Evolutionary conservation across 352 stramenopile species (phyloP).

Genomic region (Phytophthora cactorum): DNA sequence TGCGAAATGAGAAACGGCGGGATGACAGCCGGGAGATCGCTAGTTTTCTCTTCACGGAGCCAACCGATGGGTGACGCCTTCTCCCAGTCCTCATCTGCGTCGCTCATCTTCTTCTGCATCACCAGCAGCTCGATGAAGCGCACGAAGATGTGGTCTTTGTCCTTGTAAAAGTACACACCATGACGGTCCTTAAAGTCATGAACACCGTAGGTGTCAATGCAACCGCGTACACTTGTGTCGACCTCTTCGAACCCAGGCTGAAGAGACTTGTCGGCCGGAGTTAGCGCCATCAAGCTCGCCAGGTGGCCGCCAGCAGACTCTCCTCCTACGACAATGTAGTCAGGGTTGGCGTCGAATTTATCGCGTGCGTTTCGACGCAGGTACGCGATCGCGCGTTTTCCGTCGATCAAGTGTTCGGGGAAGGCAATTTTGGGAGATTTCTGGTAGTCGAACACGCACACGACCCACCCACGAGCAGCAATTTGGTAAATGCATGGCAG

Average conservation of each 20-base stretch:
- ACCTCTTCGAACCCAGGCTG: conserved; percentile 82
- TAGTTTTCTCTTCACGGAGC: conserved; percentile 46
- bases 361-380: conserved; percentile 50
- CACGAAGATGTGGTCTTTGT: conserved; percentile 65
- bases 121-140: conserved; percentile 73
- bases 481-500: conserved; percentile 73
- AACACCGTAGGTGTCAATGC: conserved; percentile 77
- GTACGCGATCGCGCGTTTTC: conserved; percentile 75
- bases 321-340: conserved; percentile 75
- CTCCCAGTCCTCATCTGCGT: conserved; percentile 54
- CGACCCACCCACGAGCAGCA: conserved; percentile 58
- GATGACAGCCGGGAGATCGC: conserved; percentile 39
- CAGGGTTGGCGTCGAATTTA: conserved; percentile 58
- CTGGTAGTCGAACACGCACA: conserved; percentile 82
- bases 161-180: conserved; percentile 65
- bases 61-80: conserved; percentile 65
- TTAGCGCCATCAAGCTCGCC: conserved; percentile 72
- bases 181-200: conserved; percentile 80
- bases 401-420: conserved; percentile 71
- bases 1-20: conserved; percentile 82
- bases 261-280: conserved; percentile 61
- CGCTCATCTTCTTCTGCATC: conserved; percentile 68
- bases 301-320: conserved; percentile 79
- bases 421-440: conserved; percentile 73
- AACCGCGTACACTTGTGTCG: conserved; percentile 75